Evolutionary conservation across 31 red algal genomes (phyloP).

Genomic region (Asparagopsis taxiformis): DNA sequence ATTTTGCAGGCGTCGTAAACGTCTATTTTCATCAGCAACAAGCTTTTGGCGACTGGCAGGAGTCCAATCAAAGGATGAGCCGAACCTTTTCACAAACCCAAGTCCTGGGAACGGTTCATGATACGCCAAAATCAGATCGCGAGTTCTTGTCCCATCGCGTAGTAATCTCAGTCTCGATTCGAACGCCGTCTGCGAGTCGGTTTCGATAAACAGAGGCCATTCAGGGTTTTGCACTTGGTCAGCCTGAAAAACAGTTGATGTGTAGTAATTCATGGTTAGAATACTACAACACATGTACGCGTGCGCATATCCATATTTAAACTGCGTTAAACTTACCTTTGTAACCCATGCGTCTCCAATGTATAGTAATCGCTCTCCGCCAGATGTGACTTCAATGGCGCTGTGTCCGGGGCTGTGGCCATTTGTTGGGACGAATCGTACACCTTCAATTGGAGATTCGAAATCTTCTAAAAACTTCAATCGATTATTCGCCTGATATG

Average conservation of each 20-base stretch:
- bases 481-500: neutral
- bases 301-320: neutral
- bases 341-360: slow-evolving; percentile 20
- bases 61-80: slow-evolving; percentile 18
- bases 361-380: slow-evolving; percentile 9
- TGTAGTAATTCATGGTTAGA: neutral
- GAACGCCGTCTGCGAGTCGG: neutral
- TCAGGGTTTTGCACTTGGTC: slow-evolving; percentile 27
- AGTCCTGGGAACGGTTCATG: slow-evolving; percentile 20
- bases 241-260: neutral
- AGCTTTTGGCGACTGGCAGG: too few species aligned
- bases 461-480: neutral
- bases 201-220: slow-evolving; percentile 6
- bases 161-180: slow-evolving; percentile 1
- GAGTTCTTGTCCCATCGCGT: neutral
- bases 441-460: slow-evolving; percentile 7
- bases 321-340: slow-evolving; percentile 2
- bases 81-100: slow-evolving; percentile 21
- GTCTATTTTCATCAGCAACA: too few species aligned
- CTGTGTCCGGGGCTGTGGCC: slow-evolving; percentile 8
- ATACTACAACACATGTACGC: neutral
- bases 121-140: slow-evolving; percentile 1
- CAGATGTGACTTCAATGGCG: slow-evolving; percentile 11
- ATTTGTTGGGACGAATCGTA: slow-evolving; percentile 11
- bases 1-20: too few species aligned